Evolutionary conservation across 495 filamentous ascomycete species (phyloP).

Genomic region (Penicillium argentinense): DNA sequence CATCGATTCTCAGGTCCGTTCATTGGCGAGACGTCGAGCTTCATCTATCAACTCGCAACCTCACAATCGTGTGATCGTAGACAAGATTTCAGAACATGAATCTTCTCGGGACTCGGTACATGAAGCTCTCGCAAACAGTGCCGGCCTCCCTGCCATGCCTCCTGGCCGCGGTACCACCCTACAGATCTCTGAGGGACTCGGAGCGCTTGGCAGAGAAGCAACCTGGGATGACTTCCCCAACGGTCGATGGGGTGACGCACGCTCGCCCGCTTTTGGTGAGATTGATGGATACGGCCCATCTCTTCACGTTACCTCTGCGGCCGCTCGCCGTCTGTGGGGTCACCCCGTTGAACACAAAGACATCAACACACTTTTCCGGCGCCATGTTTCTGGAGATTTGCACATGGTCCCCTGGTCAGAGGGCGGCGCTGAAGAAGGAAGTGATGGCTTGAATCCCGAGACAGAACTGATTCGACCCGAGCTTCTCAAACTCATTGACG

Average conservation of each 20-base stretch:
- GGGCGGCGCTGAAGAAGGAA: constrained; percentile 62
- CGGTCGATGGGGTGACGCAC: constrained; percentile 92
- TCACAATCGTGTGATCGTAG: constrained; percentile 81
- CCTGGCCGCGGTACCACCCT: constrained; percentile 73
- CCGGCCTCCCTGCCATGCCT: constrained; percentile 36
- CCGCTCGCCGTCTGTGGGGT: constrained; percentile 83
- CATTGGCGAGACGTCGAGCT: constrained; percentile 39
- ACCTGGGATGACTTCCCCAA: constrained; percentile 99
- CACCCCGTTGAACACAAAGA: constrained; percentile 65
- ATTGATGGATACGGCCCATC: constrained; percentile 94
- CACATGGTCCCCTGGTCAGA: constrained; percentile 88
- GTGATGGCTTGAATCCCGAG: constrained; percentile 63
- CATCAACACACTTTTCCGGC: constrained; percentile 75
- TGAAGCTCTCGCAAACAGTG: constrained; percentile 58
- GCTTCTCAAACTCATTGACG: constrained; percentile 69
- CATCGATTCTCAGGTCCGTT: constrained; percentile 33
- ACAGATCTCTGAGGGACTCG: constrained; percentile 89
- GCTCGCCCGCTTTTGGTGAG: constrained; percentile 88
- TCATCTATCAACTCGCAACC: constrained; percentile 60
- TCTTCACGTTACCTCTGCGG: constrained; percentile 74
- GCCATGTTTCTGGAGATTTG: constrained; percentile 73
- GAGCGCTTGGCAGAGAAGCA: constrained; percentile 87
- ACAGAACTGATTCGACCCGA: constrained; percentile 73
- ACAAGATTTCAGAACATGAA: constrained; percentile 39
- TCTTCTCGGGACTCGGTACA: constrained; percentile 42